Conservation (phyloP, 106 monocot genomes). For the Dioscorea alata region DNA sequence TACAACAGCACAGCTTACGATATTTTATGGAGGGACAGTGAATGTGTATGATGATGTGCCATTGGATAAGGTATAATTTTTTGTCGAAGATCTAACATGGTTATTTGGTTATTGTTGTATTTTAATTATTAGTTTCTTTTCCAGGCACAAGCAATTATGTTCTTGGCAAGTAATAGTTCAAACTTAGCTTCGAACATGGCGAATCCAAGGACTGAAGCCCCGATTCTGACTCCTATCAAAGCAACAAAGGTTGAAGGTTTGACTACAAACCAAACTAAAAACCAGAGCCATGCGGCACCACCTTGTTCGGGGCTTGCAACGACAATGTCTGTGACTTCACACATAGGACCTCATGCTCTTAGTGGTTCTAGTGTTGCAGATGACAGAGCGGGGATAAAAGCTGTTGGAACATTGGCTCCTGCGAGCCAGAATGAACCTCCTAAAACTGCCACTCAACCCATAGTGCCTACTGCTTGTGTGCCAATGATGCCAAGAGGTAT, state of each 20-base stretch:
- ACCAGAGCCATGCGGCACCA: slow-evolving; percentile 3
- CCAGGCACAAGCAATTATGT: slow-evolving; percentile 68
- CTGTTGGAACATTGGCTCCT: slow-evolving; percentile 7
- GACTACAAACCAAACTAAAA: slow-evolving; percentile 1
- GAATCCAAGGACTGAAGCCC: slow-evolving; percentile 18
- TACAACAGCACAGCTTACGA: slow-evolving; percentile 47
- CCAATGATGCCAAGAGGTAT: slow-evolving; percentile 33
- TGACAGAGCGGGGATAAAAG: slow-evolving; percentile 11
- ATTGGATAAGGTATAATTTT: slow-evolving; percentile 56
- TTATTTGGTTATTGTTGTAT: neutral
- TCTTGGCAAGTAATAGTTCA: slow-evolving; percentile 41
- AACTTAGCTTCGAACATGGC: slow-evolving; percentile 10
- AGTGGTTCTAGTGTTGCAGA: slow-evolving; percentile 11
- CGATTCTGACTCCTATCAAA: slow-evolving; percentile 5
- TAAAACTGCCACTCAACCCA: neutral
- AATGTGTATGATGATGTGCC: slow-evolving; percentile 64
- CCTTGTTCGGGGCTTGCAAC: slow-evolving; percentile 16
- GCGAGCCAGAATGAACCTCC: slow-evolving; percentile 11
- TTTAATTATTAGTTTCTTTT: neutral
- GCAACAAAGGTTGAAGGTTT: slow-evolving; percentile 7
- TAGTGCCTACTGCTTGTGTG: slow-evolving; percentile 6
- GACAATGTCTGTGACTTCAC: slow-evolving; percentile 12
- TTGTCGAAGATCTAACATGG: neutral
- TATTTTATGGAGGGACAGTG: slow-evolving; percentile 68
- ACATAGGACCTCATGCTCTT: slow-evolving; percentile 1